Evolutionary conservation across 2,329 filamentous ascomycete genomes (phyloP).

Genomic region (Cladosporium sp.): DNA sequence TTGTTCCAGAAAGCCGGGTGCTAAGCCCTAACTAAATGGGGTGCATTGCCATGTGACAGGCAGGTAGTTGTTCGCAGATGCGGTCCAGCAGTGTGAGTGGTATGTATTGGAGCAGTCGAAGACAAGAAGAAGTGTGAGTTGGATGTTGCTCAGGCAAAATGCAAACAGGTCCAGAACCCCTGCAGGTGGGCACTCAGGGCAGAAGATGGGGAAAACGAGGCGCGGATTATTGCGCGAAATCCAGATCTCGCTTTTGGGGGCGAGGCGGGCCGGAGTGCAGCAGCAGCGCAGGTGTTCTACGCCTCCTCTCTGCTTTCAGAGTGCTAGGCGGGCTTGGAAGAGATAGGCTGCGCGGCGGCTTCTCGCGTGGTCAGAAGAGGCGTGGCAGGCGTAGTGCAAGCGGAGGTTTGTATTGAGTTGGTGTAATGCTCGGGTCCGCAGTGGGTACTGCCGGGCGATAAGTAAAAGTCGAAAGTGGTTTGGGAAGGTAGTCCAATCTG

Average conservation of each 20-base stretch:
- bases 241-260: constrained; percentile 13
- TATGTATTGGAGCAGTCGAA: neutral
- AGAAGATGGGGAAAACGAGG: neutral
- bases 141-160: constrained; percentile 1
- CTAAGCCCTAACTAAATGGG: constrained; percentile 3
- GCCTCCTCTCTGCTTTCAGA: constrained; percentile 7
- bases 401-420: neutral
- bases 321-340: neutral
- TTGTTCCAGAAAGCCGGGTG: constrained; percentile 11
- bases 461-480: neutral
- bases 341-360: neutral
- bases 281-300: neutral
- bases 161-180: constrained; percentile 12
- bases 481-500: neutral
- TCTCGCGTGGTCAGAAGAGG: constrained; percentile 8
- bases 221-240: constrained; percentile 6
- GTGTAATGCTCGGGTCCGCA: constrained; percentile 8
- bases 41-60: constrained; percentile 14
- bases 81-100: neutral
- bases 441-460: neutral
- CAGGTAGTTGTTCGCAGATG: neutral
- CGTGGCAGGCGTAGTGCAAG: constrained; percentile 9
- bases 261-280: constrained; percentile 17
- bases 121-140: neutral
- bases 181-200: constrained; percentile 10